Base-by-base conservation (phyloP, 2,329 filamentous ascomycete species). In the Ceratocystis colombiana region DNA sequence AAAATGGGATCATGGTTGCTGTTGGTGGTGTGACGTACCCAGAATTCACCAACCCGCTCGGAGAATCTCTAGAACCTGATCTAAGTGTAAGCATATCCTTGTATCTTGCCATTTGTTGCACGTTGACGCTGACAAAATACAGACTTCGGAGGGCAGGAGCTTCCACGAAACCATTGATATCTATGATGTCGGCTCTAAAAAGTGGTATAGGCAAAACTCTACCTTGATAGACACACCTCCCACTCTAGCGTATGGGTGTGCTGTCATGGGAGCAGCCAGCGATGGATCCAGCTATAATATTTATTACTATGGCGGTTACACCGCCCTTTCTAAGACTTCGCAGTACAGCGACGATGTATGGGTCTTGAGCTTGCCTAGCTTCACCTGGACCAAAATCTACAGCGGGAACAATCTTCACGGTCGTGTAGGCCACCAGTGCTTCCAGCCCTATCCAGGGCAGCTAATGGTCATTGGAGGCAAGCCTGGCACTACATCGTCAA, bases 271-370 rank as follows among this genome's bases (percentile, higher is more conserved):
- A n/a, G 79, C 84, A 0, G 86, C 89, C 15, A 79, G 84, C 57
- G 88, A 91, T 72, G 80, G 79, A 44, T 88, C 87, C 10, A 90
- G 86, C 67, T 89, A 87, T 74, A 91, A 92, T 72, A 86, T 95
- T 62, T 92, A 93, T 77, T 90, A 89, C 76, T 94, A 90, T 71
- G 90, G 88, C 17, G 90, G 90, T 0, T 92, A 88, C 71, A 76
- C 84, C 67, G 84, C 82, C 0, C 70, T 85, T 5, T 55, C 46
- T 4, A 30, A 28, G 3, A n/a, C 10, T 6, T 67, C 80, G 66
- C 33, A 68, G 0, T 82, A 79, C 69, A 79, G 74, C 65, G 84
- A 90, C 68, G 88, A 89, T 61, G 87, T 93, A 73, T 94, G 88
- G 88, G 86, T 91, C 25, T 77, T 94, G 12, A 89, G 88, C 0